Evolutionary conservation across 1,284 basidiomycete genomes (phyloP), one percentile per base, ranked within the genome.

Genomic region (Ceratobasidium sp.): DNA sequence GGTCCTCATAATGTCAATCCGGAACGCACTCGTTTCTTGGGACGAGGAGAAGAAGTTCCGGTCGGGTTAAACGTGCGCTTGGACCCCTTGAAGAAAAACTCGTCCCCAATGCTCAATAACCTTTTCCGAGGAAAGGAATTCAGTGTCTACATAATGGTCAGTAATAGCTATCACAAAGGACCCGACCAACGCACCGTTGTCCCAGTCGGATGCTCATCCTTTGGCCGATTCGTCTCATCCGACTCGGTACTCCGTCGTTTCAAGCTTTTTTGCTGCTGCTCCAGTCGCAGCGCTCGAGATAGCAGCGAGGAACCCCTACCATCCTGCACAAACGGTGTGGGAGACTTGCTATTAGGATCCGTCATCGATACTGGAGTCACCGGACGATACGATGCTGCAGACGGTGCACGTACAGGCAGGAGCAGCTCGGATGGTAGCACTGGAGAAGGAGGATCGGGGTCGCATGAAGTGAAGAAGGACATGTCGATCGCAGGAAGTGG

Each of bases 291-390:
- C 21, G 62, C 25, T 12, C 28, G 40, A 33, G 33, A 53, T 48
- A 66, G 49, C 30, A 66, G 16, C 49, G 63, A 53, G 1, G 48
- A 42, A 3, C 54, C 61, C 30, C 30, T 63, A 16, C 4, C 61
- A n/a, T 63, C 61, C 8, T 40, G 61, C 44, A 25, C 54, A 36
- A 56, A 30, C 54, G 66, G 66, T 11, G 66, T 70, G 4, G 66
- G 54, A 59, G 40, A 58, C 33, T 70, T 70, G 18, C 66, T 70
- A 18, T 66, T 33, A 28, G 66, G 42, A 12, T 46, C 66, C 6
- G 66, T 46, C 54, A 70, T 48, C n/a, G 53, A 58, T 25, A 58
- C 66, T 21, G 66, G 66, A 30, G 66, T 70, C 2, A 70, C 53
- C 2, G 66, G 66, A 11, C 66, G 40, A 49, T 70, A 70, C 42